Conservation (phyloP, 192 early-diverging fungal genomes). For the Podochytrium sp. region DNA sequence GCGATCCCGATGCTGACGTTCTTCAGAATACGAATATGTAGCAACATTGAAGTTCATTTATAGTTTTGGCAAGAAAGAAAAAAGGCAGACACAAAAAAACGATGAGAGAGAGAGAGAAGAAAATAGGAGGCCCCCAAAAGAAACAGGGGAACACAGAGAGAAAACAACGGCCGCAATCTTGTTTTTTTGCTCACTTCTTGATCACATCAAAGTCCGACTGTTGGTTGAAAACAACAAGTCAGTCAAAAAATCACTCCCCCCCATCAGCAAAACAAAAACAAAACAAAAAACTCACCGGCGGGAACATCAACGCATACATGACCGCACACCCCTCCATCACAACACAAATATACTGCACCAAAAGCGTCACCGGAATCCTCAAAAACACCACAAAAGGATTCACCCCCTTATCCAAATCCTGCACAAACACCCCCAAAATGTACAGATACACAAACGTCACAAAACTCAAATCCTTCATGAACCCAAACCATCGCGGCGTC, state of each 20-base stretch:
- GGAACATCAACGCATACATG: constrained; percentile 56
- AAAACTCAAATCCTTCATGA: constrained; percentile 59
- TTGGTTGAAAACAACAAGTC: not conserved
- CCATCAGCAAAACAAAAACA: not conserved
- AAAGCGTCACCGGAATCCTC: constrained; percentile 46
- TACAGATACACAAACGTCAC: constrained; percentile 58
- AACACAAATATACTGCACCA: constrained; percentile 52
- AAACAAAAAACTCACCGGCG: constrained; percentile 29
- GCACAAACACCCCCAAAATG: constrained; percentile 55
- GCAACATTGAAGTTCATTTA: not conserved
- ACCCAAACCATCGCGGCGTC: constrained; percentile 61
- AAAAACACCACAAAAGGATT: constrained; percentile 48
- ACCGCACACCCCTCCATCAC: constrained; percentile 52
- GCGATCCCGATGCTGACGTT: not conserved
- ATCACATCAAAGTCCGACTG: constrained; percentile 56
- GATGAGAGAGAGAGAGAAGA: not conserved
- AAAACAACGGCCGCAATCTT: not conserved
- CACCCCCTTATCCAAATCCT: constrained; percentile 55
- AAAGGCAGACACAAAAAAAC: not conserved
- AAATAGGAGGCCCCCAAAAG: not conserved
- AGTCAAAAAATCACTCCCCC: not conserved
- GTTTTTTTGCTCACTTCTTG: constrained; percentile 45
- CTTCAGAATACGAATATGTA: too few relatives aligned
- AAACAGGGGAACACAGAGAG: not conserved
- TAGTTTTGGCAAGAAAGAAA: not conserved